Evolutionary conservation across 139 green algal species (phyloP), one percentile per base, ranked within the genome.

Genomic region (Volvox africanus): DNA sequence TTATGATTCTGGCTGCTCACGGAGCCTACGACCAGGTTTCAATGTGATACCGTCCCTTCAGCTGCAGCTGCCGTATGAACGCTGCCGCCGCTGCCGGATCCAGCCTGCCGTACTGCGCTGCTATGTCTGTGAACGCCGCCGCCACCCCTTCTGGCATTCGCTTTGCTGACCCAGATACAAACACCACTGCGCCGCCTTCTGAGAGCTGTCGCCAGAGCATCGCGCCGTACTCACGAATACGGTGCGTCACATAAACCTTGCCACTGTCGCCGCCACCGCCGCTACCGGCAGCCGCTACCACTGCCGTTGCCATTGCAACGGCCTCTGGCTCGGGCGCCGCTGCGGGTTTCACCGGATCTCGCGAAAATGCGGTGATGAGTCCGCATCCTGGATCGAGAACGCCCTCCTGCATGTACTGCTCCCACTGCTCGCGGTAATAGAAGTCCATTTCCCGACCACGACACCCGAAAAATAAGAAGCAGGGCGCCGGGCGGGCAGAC

Each of bases 391-490:
- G 32, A 9, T 89, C 81, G 90, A 98, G 94, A 44, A 97, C 94
- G 0, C 93, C 93, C 17, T 55, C 65, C 55, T 28, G 24, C 82
- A 87, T 55, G 75, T 96, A 85, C 69, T 90, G 73, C 83, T 95
- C 75, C 96, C 96, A 99, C 84, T 99, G 92, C 28, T 94, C 68
- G 26, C 67, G 30, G 82, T 98, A 99, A 78, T 98, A 98, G 80
- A 95, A 98, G 92, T 99, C 98, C 0, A 75, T 90, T 0, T 33
- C 16, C 21, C 89, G 55, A 69, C 92, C 93, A 37, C 98, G 93
- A 95, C 97, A 99, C 33, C 98, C 98, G 86, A 99, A 99, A 78
- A 98, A 96, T 68, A 99, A 94, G 28, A 92, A 79, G 90, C 93
- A 95, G 12, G 94, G 93, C 13, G 93, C 94, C 3, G 92, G 28